Percentiles rank a stretch among this genome's conserved stretches.
Conservation (phyloP, 1,139 yeast species). For the Diutina sp. region DNA sequence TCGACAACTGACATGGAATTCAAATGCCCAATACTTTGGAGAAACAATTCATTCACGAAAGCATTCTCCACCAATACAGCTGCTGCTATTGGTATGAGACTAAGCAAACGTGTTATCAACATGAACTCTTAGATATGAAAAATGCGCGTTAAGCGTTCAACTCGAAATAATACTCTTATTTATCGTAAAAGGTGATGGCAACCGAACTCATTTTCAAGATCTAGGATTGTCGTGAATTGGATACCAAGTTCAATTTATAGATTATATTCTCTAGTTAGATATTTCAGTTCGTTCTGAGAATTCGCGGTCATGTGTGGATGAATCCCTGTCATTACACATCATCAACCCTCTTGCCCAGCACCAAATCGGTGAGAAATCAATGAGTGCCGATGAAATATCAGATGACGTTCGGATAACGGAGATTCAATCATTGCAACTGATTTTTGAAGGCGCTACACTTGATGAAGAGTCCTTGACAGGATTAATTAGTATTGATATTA, state of each 20-base stretch:
- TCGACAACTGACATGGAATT: background rate
- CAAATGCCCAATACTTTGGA: background rate
- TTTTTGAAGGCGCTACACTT: background rate
- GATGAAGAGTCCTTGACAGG: background rate
- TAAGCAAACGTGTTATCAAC: background rate
- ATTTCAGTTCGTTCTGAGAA: too few relatives aligned
- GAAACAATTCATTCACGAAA: background rate
- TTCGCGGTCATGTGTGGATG: background rate
- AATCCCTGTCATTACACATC: too few relatives aligned
- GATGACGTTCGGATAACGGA: background rate
- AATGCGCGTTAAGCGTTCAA: background rate
- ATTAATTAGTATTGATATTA: background rate
- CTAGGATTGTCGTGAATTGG: too few relatives aligned
- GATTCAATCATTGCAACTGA: background rate
- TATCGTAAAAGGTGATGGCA: too few relatives aligned
- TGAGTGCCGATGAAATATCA: background rate
- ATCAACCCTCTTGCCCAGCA: too few relatives aligned
- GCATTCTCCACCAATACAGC: constrained; percentile 1
- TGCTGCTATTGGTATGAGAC: background rate
- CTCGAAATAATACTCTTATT: background rate
- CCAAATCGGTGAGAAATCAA: too few relatives aligned
- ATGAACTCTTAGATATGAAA: background rate
- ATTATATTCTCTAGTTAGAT: too few relatives aligned
- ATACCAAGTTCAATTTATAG: too few relatives aligned
- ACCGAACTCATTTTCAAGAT: too few relatives aligned